Base-by-base conservation (phyloP, 2,329 filamentous ascomycete species). In the Microsporum audouinii region DNA sequence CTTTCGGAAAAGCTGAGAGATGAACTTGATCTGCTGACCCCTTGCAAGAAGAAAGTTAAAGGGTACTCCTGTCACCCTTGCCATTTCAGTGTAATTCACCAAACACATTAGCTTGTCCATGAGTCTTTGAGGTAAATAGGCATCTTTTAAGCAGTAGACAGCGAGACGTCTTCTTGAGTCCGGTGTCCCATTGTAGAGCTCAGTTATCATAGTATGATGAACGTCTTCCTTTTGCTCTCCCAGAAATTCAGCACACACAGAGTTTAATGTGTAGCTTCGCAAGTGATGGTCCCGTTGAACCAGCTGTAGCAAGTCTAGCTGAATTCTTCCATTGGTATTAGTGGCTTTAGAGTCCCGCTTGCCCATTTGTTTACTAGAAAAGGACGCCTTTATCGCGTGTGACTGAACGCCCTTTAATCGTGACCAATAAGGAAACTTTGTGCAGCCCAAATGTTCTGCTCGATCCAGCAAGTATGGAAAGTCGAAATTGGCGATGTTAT, bases 21-120 rank as follows among this genome's bases (percentile, higher is more conserved):
- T 84, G 76, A 99, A 99, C 70, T 96, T 96, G 72, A 99, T 86
- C 75, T 99, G 95, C 73, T 99, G 94, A 51, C 94, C 94, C 70
- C 91, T 86, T 29, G 94, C 85, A 1, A 99, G 82, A 51, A 99
- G 81, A 70, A 88, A 95, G 71, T 96, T 97, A 79, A 99, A 99
- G 0, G 94, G 94, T 3, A 99, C 92, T 68, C 94, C 94, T 31
- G 95, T 99, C 75, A 99, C 94, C 84, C 94, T 94, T 62, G 94
- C 92, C 94, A 99, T 99, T 76, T 99, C 94, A 0, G 94, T 97
- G 70, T 97, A 97, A 72, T 99, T 99, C 75, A 96, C 88, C n/a
- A 99, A 80, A 75, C 94, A 97, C 71, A 95, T 97, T 31, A 99
- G 80, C 74, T 99, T 99, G 71, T 99, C 94, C 86, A 99, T 91